Evolutionary conservation across 1,284 basidiomycete species (phyloP).

Genomic region (Ganoderma leucocontextum): DNA sequence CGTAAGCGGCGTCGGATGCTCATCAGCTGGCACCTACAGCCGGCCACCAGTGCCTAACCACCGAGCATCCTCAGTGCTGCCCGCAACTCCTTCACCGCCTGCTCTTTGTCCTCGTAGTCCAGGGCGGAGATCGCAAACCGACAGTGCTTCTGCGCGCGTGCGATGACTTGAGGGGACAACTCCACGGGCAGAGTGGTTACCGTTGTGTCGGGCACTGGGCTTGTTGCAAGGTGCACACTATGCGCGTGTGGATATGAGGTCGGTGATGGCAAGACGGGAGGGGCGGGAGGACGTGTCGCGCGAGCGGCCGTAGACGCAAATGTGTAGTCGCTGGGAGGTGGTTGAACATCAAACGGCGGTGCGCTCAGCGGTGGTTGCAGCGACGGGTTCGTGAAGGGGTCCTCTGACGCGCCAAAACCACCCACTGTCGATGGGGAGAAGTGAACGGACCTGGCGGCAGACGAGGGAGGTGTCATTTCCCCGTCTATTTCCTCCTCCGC

Average conservation of each 20-base stretch:
- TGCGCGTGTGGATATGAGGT: slow-evolving; percentile 17
- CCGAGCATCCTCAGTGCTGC: slow-evolving; percentile 80
- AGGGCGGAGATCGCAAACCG: slow-evolving; percentile 90
- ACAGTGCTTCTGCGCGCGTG: slow-evolving; percentile 88
- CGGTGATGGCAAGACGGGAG: slow-evolving; percentile 18
- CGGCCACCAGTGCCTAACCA: slow-evolving; percentile 35
- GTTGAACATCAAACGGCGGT: background rate
- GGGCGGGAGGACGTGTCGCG: slow-evolving; percentile 15
- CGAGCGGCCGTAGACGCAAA: slow-evolving; percentile 18
- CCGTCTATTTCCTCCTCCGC: slow-evolving; percentile 27
- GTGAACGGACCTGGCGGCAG: slow-evolving; percentile 50
- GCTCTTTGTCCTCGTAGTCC: slow-evolving; percentile 91
- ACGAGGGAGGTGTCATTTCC: slow-evolving; percentile 29
- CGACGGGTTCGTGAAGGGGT: slow-evolving; percentile 21
- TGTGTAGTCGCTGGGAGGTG: background rate
- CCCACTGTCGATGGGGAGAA: slow-evolving; percentile 53
- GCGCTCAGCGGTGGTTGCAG: background rate
- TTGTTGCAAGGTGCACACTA: slow-evolving; percentile 10
- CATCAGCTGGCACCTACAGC: no score
- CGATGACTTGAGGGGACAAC: slow-evolving; percentile 69
- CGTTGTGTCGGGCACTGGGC: slow-evolving; percentile 30
- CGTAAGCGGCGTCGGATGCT: no score
- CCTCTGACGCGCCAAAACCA: slow-evolving; percentile 10
- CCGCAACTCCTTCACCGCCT: slow-evolving; percentile 82
- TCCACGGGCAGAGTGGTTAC: slow-evolving; percentile 50